These are phyloP conservation scores for Phytopythium delawarense DNA, from an alignment of 352 stramenopile species.

Conservation along the genomic window DNA sequence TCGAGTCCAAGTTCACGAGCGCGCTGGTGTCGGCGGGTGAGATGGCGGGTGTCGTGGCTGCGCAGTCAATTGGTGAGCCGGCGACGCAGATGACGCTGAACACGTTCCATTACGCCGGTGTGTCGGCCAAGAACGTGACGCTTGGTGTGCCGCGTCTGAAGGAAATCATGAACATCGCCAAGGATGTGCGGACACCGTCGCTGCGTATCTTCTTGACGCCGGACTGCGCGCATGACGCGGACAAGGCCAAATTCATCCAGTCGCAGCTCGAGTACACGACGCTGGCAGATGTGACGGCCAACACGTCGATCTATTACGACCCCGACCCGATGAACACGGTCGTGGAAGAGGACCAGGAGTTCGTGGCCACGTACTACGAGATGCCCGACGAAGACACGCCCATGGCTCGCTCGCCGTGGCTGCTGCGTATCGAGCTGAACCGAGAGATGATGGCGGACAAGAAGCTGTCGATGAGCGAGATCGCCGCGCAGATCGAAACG, in stretches of 20 bases:
- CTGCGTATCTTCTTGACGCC: slow-evolving; percentile 94
- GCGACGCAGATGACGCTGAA: slow-evolving; percentile 99
- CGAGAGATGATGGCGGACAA: slow-evolving; percentile 97
- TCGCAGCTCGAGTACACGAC: slow-evolving; percentile 97
- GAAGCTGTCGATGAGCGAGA: slow-evolving; percentile 97
- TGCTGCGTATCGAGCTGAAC: slow-evolving; percentile 98
- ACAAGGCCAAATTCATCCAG: slow-evolving; percentile 90
- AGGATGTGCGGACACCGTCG: slow-evolving; percentile 96
- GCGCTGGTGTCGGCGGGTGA: slow-evolving; percentile 95
- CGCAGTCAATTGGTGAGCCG: slow-evolving; percentile 99
- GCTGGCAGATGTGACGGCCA: slow-evolving; percentile 94
- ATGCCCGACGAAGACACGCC: slow-evolving; percentile 96
- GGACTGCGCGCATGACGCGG: slow-evolving; percentile 82
- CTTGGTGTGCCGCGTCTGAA: slow-evolving; percentile 98
- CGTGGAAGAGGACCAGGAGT: slow-evolving; percentile 96
- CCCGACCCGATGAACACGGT: slow-evolving; percentile 97
- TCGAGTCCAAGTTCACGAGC: slow-evolving; percentile 96
- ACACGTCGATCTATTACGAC: slow-evolving; percentile 99
- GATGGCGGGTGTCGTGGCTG: slow-evolving; percentile 98
- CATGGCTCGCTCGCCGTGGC: slow-evolving; percentile 94
- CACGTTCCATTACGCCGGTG: slow-evolving; percentile 99
- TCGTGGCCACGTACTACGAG: slow-evolving; percentile 97
- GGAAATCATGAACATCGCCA: slow-evolving; percentile 99
- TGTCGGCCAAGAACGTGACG: slow-evolving; percentile 99
- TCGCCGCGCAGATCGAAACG: slow-evolving; percentile 92